Conservation (phyloP, 2,329 filamentous ascomycete species). For the Clarireedia monteithiana region DNA sequence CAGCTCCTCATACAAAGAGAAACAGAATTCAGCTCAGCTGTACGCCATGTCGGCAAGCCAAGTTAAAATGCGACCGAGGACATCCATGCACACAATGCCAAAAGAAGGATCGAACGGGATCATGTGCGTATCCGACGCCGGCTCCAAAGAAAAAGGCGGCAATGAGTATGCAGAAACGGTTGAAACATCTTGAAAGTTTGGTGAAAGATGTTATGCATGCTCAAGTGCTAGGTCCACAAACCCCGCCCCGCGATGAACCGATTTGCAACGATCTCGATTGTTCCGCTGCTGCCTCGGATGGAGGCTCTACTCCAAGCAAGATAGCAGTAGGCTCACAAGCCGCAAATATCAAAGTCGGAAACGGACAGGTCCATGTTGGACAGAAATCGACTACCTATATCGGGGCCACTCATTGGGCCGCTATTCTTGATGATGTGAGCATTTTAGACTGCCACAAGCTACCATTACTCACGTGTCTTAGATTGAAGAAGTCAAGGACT, state of each 20-base stretch:
- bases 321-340: neutral
- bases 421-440: conserved; percentile 51
- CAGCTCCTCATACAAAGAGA: conserved; percentile 1
- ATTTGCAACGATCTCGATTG: neutral
- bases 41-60: conserved; percentile 15
- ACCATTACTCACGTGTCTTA: conserved; percentile 24
- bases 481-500: conserved; percentile 52
- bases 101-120: conserved; percentile 39
- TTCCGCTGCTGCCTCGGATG: neutral
- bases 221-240: conserved; percentile 4
- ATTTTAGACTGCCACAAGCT: neutral
- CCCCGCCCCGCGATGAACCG: neutral
- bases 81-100: conserved; percentile 45
- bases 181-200: conserved; percentile 49
- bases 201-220: conserved; percentile 45
- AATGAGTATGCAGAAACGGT: conserved; percentile 45
- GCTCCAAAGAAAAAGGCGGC: conserved; percentile 28
- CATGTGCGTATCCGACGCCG: conserved; percentile 44
- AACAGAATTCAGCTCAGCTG: conserved; percentile 14
- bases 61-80: conserved; percentile 43
- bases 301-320: neutral
- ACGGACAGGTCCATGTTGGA: conserved; percentile 38
- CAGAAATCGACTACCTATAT: conserved; percentile 41
- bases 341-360: neutral
- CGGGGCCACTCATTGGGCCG: conserved; percentile 52